A percentile compares a stretch with the other conserved stretches of the same genome.
Conservation (phyloP, 352 stramenopile species). For the Phytophthora crassamura region DNA sequence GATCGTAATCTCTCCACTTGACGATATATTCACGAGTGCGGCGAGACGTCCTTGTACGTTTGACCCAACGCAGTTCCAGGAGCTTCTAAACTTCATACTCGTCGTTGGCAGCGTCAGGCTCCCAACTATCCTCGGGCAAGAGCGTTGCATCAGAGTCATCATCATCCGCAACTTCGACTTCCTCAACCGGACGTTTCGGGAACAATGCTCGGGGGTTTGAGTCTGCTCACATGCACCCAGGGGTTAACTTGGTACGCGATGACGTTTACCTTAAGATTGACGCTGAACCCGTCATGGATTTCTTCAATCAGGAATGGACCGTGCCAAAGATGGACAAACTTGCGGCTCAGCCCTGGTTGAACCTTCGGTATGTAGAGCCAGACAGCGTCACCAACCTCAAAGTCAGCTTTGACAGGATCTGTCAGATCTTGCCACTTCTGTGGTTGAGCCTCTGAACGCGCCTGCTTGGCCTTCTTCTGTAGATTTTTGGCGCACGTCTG, state of each 20-base stretch:
- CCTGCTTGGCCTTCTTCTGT: slow-evolving; percentile 8
- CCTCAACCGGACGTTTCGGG: not conserved
- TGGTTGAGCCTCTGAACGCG: not conserved
- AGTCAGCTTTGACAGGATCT: slow-evolving; percentile 9
- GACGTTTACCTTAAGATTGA: slow-evolving; percentile 3
- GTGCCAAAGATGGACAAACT: slow-evolving; percentile 12
- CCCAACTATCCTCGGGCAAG: slow-evolving; percentile 5
- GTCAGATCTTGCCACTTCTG: slow-evolving; percentile 13
- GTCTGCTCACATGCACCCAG: slow-evolving; percentile 12
- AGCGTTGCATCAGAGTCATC: slow-evolving; percentile 6
- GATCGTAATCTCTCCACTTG: slow-evolving; percentile 8
- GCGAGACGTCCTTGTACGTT: not conserved
- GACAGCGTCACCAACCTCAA: not conserved
- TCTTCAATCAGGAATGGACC: slow-evolving; percentile 18
- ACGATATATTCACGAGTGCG: not conserved
- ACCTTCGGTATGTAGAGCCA: slow-evolving; percentile 16
- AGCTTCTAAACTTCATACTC: slow-evolving; percentile 13
- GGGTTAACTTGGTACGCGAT: slow-evolving; percentile 13
- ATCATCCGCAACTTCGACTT: slow-evolving; percentile 4
- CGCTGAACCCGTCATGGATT: slow-evolving; percentile 8
- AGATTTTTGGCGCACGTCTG: slow-evolving; percentile 2
- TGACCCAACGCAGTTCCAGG: slow-evolving; percentile 9
- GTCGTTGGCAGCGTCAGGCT: not conserved
- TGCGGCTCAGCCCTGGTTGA: slow-evolving; percentile 1
- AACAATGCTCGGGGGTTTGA: slow-evolving; percentile 8